Evolutionary conservation across 129 eudicot species (phyloP).

Genomic region (Sambucus nigra): DNA sequence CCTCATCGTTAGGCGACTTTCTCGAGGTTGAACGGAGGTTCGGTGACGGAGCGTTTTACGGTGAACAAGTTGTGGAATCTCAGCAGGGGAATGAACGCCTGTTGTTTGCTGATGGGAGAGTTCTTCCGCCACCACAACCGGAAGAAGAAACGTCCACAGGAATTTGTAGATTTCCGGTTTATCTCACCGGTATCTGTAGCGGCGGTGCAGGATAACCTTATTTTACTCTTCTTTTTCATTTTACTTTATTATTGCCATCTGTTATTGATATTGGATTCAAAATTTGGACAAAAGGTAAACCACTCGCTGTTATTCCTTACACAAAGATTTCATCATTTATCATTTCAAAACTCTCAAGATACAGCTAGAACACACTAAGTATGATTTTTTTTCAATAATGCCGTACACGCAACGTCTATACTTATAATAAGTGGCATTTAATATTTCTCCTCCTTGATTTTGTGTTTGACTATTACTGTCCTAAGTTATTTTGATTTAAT

Average conservation of each 20-base stretch:
- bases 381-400: too few relatives aligned
- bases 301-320: too few relatives aligned
- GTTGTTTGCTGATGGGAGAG: slow-evolving; percentile 80
- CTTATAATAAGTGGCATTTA: too few relatives aligned
- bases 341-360: too few relatives aligned
- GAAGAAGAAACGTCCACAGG: slow-evolving; percentile 31
- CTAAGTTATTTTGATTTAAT: too few relatives aligned
- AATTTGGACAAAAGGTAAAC: not conserved
- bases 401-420: too few relatives aligned
- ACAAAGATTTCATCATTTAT: too few relatives aligned
- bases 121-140: slow-evolving; percentile 41
- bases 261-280: not conserved
- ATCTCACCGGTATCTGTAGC: slow-evolving; percentile 43
- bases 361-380: too few relatives aligned
- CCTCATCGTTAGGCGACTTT: slow-evolving; percentile 67
- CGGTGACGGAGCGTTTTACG: slow-evolving; percentile 43
- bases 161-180: slow-evolving; percentile 54
- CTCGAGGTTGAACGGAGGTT: slow-evolving; percentile 74
- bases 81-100: slow-evolving; percentile 26
- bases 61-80: slow-evolving; percentile 19
- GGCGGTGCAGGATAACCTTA: slow-evolving; percentile 16
- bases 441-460: too few relatives aligned
- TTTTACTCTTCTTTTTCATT: not conserved
- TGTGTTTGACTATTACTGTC: too few relatives aligned
- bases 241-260: not conserved